Base-by-base conservation (phyloP, 1,284 basidiomycete species). In the Earliella scabrosa region DNA sequence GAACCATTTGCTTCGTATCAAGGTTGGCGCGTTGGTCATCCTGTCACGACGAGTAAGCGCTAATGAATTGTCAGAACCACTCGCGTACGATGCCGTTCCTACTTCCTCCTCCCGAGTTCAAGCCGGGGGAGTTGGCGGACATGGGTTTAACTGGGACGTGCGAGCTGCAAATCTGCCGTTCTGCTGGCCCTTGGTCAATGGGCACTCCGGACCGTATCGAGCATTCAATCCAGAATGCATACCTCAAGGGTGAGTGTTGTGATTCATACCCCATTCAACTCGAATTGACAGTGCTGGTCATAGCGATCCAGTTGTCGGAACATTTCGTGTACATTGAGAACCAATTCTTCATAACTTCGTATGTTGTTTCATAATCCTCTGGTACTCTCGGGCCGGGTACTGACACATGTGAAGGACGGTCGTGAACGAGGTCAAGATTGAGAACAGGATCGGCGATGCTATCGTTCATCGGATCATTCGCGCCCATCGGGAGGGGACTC, bases 331-430 rank as follows among this genome's bases (percentile, higher is more conserved):
- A 95, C 73, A 94, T 95, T 58, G 95, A 98, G 73, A 98, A 99
- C 69, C 97, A 99, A 72, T 99, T 98, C 77, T 99, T 99, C 75
- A 95, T 99, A 68, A 93, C 95, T 0, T 97, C 92, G 83, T 92
- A 70, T 41, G 27, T 34, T 45, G 29, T 49, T 48, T 27, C n/a
- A n/a, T n/a, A n/a, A n/a, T n/a, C n/a, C n/a, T n/a, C n/a, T n/a
- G n/a, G n/a, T n/a, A n/a, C n/a, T n/a, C n/a, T n/a, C n/a, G n/a
- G n/a, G n/a, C n/a, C n/a, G n/a, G n/a, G n/a, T n/a, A 23, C 24
- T 59, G 13, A 46, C 13, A 4, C 0, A 13, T 13, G 14, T 49
- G 13, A 26, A 93, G 93, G 21, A 98, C 97, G 1, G 78, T 87
- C 1, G 87, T 97, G 24, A 92, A 92, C 63, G 94, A 95, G 56